phyloP scores from a whole-genome alignment of 139 green algal species.

The Tetraselmis chui region DNA sequence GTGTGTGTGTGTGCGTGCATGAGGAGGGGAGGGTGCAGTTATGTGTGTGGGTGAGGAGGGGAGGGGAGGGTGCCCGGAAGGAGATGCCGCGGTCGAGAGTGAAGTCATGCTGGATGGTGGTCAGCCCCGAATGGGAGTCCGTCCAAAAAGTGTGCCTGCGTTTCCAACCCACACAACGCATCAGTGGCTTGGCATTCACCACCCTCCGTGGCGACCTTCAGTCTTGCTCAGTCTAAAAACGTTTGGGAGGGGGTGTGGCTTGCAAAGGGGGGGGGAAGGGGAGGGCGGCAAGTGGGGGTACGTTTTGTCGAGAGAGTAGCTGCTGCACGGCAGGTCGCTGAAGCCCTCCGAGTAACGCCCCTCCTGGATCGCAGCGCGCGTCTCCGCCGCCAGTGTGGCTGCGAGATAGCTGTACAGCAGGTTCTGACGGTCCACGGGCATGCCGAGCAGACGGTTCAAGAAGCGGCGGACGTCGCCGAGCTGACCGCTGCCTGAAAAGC shows the following conservation, averaged over 20 bases:
- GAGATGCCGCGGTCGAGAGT: slow-evolving; percentile 58
- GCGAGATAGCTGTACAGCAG: slow-evolving; percentile 80
- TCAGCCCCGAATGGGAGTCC: slow-evolving; percentile 43
- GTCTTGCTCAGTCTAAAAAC: too few relatives aligned
- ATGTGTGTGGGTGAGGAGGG: neutral
- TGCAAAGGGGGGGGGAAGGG: neutral
- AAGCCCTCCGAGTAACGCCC: slow-evolving; percentile 59
- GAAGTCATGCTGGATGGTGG: slow-evolving; percentile 48
- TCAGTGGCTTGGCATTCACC: too few relatives aligned
- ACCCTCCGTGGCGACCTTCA: too few relatives aligned
- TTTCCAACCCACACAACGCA: too few relatives aligned
- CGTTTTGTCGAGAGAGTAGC: slow-evolving; percentile 9
- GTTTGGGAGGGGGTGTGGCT: too few relatives aligned
- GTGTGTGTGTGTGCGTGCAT: too few relatives aligned
- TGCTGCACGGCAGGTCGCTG: slow-evolving; percentile 40
- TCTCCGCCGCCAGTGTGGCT: slow-evolving; percentile 54
- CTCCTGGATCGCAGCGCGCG: slow-evolving; percentile 46
- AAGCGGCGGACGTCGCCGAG: slow-evolving; percentile 38
- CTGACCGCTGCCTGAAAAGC: neutral
- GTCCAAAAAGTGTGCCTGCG: slow-evolving; percentile 27
- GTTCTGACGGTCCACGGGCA: slow-evolving; percentile 67
- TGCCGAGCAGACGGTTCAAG: slow-evolving; percentile 77
- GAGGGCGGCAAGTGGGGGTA: neutral
- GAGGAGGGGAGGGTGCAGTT: too few relatives aligned
- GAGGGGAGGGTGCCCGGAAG: slow-evolving; percentile 35